Evolutionary conservation across 129 eudicot genomes (phyloP), one percentile per base, ranked within the genome.

Genomic region (Logfia minima): DNA sequence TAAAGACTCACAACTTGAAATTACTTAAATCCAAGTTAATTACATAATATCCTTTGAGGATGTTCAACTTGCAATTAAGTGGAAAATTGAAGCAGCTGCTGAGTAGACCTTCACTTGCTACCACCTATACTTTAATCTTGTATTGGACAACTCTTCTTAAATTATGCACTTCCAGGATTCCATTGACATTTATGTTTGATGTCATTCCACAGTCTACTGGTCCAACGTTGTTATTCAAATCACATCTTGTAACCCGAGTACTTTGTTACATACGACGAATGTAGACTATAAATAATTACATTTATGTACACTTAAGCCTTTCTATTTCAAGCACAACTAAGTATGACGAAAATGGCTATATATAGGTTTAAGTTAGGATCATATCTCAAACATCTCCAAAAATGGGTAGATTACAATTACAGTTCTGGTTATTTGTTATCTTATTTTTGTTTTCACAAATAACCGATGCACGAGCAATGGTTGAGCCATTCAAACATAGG

Each of bases 51-150:
- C 26, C 64, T 59, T 59, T 59, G 64, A 59, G 64, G 64, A 59
- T 59, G 64, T 21, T 59, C 63, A 58, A 18, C 26, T 21, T 11
- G 14, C 26, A 18, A 11, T 11, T 51, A 51, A 52, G 21, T 52
- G 59, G 19, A 52, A 5, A 14, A 52, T 18, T 11, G 19, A 52
- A 18, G 59, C 19, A 18, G 59, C n/a, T 18, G 63, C 24, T n/a
- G 63, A 48, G 55, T 48, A 74, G 84, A 80, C 71, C 75, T 41
- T 80, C 84, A 80, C 84, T 81, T 75, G 39, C 66, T 23, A 66
- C 4, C 64, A 22, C 48, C 13, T 70, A 26, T 41, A 16, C 80
- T 81, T 81, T 67, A 45, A 35, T 41, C 66, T 75, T 17, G 13
- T 6, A 80, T 80, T 80, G 80, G 70, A 39, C 17, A 2, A 26